A percentile compares a stretch with the other conserved stretches of the same genome.
Conservation (phyloP, 768 basidiomycete species). For the Lactifluus subvellereus region DNA sequence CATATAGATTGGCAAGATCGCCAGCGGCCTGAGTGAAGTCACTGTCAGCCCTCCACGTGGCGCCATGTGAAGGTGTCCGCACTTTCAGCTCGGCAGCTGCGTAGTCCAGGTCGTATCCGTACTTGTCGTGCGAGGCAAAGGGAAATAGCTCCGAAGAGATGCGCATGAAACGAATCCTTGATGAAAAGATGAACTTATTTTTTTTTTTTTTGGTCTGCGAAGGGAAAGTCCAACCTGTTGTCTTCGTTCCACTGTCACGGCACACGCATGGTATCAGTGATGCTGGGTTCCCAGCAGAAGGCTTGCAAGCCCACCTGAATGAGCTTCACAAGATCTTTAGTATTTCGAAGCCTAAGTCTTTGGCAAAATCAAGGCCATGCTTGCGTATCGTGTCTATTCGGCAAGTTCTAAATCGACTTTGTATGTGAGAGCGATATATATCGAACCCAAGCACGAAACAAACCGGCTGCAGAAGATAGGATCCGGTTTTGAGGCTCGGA, state of each 20-base stretch:
- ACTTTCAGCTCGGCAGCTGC: constrained; percentile 51
- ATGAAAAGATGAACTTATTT: constrained; percentile 3
- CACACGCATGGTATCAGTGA: constrained; percentile 2
- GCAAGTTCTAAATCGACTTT: constrained; percentile 28
- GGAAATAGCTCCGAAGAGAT: constrained; percentile 92
- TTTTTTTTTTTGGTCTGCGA: background rate
- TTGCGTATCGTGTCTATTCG: constrained; percentile 75
- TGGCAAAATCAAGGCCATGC: constrained; percentile 76
- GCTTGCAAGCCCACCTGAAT: constrained; percentile 41
- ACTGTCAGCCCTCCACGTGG: constrained; percentile 14
- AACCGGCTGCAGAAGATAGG: constrained; percentile 71
- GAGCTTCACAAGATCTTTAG: constrained; percentile 61
- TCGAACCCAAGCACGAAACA: constrained; percentile 10
- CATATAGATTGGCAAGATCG: constrained; percentile 41
- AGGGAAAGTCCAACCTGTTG: constrained; percentile 38
- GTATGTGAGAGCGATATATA: background rate
- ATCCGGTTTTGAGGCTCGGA: constrained; percentile 66
- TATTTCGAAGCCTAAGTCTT: constrained; percentile 75
- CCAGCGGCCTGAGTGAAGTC: constrained; percentile 31
- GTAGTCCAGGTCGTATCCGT: constrained; percentile 80
- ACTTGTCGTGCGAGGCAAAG: constrained; percentile 73
- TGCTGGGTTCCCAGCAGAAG: background rate
- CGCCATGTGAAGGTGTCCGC: background rate
- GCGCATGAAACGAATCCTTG: constrained; percentile 76
- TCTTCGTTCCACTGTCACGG: constrained; percentile 75